Percentiles rank a stretch among this genome's conserved stretches.
phyloP scores from a whole-genome alignment of 2,329 filamentous ascomycete genomes.

The Cladosporium halotolerans region DNA sequence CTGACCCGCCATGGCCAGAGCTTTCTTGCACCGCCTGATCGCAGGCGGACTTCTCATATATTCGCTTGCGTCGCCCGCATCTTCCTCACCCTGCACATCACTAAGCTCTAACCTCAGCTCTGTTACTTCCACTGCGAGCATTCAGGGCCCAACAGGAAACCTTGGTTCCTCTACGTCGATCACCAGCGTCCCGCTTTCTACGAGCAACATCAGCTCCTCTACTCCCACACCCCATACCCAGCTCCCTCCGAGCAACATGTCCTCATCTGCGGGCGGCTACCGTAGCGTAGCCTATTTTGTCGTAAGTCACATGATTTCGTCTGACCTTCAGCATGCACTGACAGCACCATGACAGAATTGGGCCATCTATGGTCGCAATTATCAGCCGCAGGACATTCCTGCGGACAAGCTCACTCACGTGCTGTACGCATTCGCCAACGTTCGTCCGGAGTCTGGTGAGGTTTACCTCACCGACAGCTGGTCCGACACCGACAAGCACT shows the following conservation, averaged over 20 bases:
- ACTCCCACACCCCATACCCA: no score
- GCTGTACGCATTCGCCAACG: constrained; percentile 84
- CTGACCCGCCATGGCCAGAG: constrained; percentile 10
- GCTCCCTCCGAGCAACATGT: no score
- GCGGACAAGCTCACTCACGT: constrained; percentile 76
- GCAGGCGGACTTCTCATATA: constrained; percentile 4
- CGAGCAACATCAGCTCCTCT: no score
- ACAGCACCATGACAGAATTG: constrained; percentile 62
- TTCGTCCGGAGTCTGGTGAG: constrained; percentile 69
- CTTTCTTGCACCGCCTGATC: constrained; percentile 8
- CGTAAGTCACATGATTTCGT: not conserved
- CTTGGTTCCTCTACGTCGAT: no score
- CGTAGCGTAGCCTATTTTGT: constrained; percentile 9
- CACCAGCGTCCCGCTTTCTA: no score
- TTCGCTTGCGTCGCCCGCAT: not conserved
- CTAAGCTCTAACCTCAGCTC: not conserved
- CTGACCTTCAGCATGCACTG: constrained; percentile 53
- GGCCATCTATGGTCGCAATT: constrained; percentile 64
- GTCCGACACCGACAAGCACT: constrained; percentile 63
- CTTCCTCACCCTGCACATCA: not conserved
- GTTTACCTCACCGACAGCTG: constrained; percentile 64
- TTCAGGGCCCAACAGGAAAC: not conserved
- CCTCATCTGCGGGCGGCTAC: not conserved
- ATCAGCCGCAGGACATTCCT: constrained; percentile 73
- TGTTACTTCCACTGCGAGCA: not conserved